These are phyloP conservation scores for Xylogone sp. DNA, from an alignment of 2,329 filamentous ascomycete genomes.

Conservation along the genomic window DNA sequence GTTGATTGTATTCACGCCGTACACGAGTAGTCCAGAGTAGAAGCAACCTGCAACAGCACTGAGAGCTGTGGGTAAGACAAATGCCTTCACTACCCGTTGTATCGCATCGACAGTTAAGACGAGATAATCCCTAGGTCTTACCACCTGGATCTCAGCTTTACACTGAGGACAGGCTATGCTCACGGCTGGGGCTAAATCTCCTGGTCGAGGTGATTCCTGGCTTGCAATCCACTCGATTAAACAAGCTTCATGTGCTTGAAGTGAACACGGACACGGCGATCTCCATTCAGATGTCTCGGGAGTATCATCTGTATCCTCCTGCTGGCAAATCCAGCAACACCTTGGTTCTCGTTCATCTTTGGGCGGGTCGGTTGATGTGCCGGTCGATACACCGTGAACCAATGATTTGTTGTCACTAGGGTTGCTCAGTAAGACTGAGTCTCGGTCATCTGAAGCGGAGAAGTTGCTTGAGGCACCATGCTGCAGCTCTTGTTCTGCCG, in stretches of 20 bases:
- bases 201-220: conserved; percentile 62
- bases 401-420: not conserved
- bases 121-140: conserved; percentile 69
- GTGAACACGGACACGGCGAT: conserved; percentile 83
- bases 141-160: conserved; percentile 74
- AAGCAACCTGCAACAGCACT: conserved; percentile 35
- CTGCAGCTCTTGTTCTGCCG: not conserved
- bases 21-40: conserved; percentile 48
- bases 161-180: conserved; percentile 85
- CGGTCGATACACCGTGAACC: not conserved
- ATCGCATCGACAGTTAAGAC: conserved; percentile 39
- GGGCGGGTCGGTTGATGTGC: not conserved
- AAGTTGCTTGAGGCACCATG: not conserved
- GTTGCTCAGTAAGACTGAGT: not conserved
- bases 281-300: conserved; percentile 61
- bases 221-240: conserved; percentile 93
- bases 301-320: conserved; percentile 47
- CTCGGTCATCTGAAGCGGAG: not conserved
- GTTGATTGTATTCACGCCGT: conserved; percentile 61
- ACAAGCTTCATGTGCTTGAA: conserved; percentile 87
- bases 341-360: conserved; percentile 23
- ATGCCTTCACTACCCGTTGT: conserved; percentile 13
- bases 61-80: conserved; percentile 23
- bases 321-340: conserved; percentile 62
- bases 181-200: conserved; percentile 45